A percentile compares a stretch with the other conserved stretches of the same genome.
These are phyloP conservation scores for Barnettozyma salicaria DNA, from an alignment of 805 yeast genomes.

Conservation along the genomic window DNA sequence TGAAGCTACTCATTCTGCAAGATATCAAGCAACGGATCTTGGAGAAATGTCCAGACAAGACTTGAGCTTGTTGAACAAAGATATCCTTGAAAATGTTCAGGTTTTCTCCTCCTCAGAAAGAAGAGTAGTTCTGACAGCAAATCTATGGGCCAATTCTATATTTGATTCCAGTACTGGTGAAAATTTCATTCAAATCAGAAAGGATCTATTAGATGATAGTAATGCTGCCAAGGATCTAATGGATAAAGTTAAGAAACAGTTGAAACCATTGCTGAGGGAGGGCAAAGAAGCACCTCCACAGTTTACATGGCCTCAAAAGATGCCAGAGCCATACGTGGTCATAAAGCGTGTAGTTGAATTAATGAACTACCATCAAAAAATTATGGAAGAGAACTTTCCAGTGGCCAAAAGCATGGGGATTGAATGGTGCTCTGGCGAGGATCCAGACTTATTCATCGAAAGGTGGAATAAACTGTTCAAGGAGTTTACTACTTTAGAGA, in stretches of 20 bases:
- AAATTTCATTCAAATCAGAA: constrained; percentile 74
- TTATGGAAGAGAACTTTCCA: constrained; percentile 76
- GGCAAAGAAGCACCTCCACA: constrained; percentile 97
- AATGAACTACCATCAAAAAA: constrained; percentile 83
- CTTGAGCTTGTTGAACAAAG: constrained; percentile 75
- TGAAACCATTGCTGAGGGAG: constrained; percentile 88
- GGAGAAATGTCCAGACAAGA: constrained; percentile 97
- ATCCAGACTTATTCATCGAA: constrained; percentile 82
- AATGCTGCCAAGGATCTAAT: constrained; percentile 96
- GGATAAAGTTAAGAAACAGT: constrained; percentile 96
- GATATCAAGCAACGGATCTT: constrained; percentile 87
- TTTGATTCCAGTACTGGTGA: constrained; percentile 61
- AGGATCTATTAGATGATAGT: constrained; percentile 89
- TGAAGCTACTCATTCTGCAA: constrained; percentile 97
- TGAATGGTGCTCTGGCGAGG: constrained; percentile 96
- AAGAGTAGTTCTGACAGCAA: constrained; percentile 90
- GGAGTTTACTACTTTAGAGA: constrained; percentile 88
- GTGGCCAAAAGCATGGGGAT: constrained; percentile 60
- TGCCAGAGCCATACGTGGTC: constrained; percentile 95
- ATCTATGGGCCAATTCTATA: constrained; percentile 72
- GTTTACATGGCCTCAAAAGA: constrained; percentile 97
- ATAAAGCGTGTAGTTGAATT: constrained; percentile 90
- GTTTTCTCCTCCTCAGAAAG: constrained; percentile 92
- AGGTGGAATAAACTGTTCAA: constrained; percentile 96
- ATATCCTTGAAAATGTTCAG: constrained; percentile 76